Base-by-base conservation (phyloP, 2,329 filamentous ascomycete species). In the Erysiphe neolycopersici region DNA sequence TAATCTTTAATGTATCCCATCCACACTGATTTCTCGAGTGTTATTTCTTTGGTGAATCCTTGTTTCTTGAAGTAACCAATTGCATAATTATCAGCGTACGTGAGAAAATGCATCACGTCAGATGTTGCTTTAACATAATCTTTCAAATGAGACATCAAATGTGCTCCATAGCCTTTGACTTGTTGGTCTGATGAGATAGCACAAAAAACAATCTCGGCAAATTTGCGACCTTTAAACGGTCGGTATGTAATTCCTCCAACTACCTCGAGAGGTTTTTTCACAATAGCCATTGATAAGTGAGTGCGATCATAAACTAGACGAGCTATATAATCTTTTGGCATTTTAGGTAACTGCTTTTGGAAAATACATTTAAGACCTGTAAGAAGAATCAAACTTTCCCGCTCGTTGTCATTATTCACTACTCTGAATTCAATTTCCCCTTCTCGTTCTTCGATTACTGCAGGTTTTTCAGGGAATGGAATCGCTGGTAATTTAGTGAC, bases 1-100 rank as follows among this genome's bases (percentile, higher is more conserved):
- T 98, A 98, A 58, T 98, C 89, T 58, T 98, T 98, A 64, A 98
- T 98, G 55, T 95, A 98, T 2, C 89, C 89, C 89, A 95, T 95
- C 89, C 89, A 98, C 3, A 83, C 76, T 2, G 77, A 75, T 54
- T 76, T 79, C 46, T 89, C 80, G 0, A 98, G 71, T 0, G 85
- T 93, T 49, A 98, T 95, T 54, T 98, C 87, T 59, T 98, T 98
- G 1, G 89, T 95, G 56, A 98, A 98, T 0, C 89, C 89, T 58
- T 98, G 89, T 59, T 98, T 98, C 60, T 95, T 92, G 62, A 98
- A 98, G 60, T 95, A 98, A 11, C 89, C 89, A 50, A 93, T 98
- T 35, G 89, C 89, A 56, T 95, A 95, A 60, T 98, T 98, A 60
- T 98, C 89, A 50, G 89, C 89, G 56, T 98, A 98, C 1, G 89